These are phyloP conservation scores for Aspergillus egyptiacus DNA, from an alignment of 495 filamentous ascomycete species.

Conservation along the genomic window DNA sequence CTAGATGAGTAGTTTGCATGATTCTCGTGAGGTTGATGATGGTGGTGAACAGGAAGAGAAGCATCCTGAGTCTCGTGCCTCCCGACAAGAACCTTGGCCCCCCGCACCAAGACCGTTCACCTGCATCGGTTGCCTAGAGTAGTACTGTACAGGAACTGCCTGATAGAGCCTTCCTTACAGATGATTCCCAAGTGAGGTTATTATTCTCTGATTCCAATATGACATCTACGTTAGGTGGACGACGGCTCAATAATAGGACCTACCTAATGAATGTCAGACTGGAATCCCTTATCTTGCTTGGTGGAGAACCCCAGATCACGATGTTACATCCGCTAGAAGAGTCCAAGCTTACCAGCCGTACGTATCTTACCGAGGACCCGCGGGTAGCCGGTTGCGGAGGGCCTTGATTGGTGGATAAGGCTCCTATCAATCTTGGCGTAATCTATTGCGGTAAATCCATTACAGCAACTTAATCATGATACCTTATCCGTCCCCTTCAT, in stretches of 20 bases:
- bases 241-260: too few relatives aligned
- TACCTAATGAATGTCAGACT: too few relatives aligned
- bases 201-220: too few relatives aligned
- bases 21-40: not conserved
- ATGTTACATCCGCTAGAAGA: slow-evolving; percentile 7
- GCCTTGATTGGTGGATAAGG: not conserved
- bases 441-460: not conserved
- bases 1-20: too few relatives aligned
- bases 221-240: too few relatives aligned
- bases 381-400: not conserved
- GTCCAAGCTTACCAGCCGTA: not conserved
- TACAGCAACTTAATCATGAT: too few relatives aligned
- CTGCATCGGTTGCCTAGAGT: not conserved
- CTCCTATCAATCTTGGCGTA: slow-evolving; percentile 3
- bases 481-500: not conserved
- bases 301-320: slow-evolving; percentile 9
- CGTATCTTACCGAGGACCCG: slow-evolving; percentile 1
- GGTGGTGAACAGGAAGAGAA: not conserved
- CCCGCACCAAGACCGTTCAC: not conserved
- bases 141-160: too few relatives aligned
- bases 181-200: too few relatives aligned
- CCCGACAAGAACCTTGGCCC: not conserved
- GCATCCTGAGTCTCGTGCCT: not conserved
- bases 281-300: slow-evolving; percentile 3
- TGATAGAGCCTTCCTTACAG: too few relatives aligned